A percentile compares a stretch with the other conserved stretches of the same genome.
These are phyloP conservation scores for Globisporangium megalacanthum DNA, from an alignment of 352 stramenopile genomes.

Conservation along the genomic window DNA sequence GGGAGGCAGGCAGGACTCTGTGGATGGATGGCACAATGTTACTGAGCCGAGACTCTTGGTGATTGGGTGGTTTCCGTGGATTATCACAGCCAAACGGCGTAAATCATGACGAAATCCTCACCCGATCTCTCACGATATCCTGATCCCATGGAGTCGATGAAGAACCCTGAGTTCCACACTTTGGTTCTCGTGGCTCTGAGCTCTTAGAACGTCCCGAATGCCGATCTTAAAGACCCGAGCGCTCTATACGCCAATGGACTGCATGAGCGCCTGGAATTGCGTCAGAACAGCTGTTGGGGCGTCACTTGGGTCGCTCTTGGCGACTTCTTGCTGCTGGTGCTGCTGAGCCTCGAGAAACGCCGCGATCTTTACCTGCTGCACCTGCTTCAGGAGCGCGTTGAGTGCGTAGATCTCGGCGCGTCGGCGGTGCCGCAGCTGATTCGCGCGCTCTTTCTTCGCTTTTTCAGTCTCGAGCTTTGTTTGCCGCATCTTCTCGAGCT, in stretches of 20 bases:
- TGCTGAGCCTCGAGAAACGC: conserved; percentile 25
- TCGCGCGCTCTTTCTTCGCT: conserved; percentile 37
- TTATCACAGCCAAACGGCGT: no score
- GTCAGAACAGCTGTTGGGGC: not conserved
- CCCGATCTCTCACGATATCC: no score
- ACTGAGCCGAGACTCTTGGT: not conserved
- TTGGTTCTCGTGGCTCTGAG: not conserved
- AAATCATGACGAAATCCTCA: no score
- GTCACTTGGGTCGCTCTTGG: not conserved
- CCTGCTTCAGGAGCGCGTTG: conserved; percentile 50
- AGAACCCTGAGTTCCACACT: no score
- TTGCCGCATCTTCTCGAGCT: conserved; percentile 35
- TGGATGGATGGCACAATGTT: not conserved
- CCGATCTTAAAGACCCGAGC: not conserved
- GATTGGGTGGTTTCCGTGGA: not conserved
- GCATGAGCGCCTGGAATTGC: conserved; percentile 4
- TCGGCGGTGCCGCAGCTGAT: conserved; percentile 35
- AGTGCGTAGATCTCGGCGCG: conserved; percentile 73
- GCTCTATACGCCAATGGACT: conserved; percentile 21
- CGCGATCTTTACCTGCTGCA: conserved; percentile 64
- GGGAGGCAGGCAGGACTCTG: not conserved
- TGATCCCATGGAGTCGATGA: no score
- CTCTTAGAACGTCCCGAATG: not conserved
- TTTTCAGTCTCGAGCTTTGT: conserved; percentile 46
- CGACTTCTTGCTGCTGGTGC: conserved; percentile 25